phyloP scores from a whole-genome alignment of 164 flowering plant species.

The Vitis rupestris region DNA sequence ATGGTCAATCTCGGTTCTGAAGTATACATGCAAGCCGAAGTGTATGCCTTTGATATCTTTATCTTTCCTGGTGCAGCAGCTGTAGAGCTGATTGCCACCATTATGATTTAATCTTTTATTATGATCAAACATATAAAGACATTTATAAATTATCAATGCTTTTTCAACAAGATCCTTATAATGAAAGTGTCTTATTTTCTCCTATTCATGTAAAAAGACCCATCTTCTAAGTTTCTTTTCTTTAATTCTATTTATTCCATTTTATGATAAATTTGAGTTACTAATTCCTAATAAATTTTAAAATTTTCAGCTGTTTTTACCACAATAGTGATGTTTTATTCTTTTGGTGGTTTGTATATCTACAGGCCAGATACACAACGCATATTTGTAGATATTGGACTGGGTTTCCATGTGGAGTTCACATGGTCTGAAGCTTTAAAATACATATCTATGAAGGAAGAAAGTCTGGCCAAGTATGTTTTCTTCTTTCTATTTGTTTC shows the following conservation, averaged over 20 bases:
- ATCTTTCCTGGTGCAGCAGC: background rate
- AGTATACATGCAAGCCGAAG: conserved; percentile 89
- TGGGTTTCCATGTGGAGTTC: conserved; percentile 94
- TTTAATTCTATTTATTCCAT: background rate
- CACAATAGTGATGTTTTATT: no score
- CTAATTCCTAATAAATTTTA: background rate
- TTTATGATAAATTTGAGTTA: background rate
- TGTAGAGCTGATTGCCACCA: background rate
- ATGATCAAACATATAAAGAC: no score
- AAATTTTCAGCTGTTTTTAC: no score
- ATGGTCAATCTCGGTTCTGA: conserved; percentile 95
- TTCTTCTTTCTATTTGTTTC: background rate
- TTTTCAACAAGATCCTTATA: no score
- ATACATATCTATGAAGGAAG: conserved; percentile 66
- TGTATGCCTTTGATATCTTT: conserved; percentile 44
- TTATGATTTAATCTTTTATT: no score
- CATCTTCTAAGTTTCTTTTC: background rate
- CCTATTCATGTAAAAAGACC: background rate
- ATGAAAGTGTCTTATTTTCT: no score
- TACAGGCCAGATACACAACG: conserved; percentile 85
- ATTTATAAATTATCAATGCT: no score
- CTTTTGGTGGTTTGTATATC: conserved; percentile 4
- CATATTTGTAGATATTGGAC: conserved; percentile 88
- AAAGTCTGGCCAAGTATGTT: conserved; percentile 61
- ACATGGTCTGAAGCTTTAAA: conserved; percentile 92